A percentile compares a stretch with the other conserved stretches of the same genome.
Conservation (phyloP, 148 eudicot genomes). For the Nyssa sinensis region DNA sequence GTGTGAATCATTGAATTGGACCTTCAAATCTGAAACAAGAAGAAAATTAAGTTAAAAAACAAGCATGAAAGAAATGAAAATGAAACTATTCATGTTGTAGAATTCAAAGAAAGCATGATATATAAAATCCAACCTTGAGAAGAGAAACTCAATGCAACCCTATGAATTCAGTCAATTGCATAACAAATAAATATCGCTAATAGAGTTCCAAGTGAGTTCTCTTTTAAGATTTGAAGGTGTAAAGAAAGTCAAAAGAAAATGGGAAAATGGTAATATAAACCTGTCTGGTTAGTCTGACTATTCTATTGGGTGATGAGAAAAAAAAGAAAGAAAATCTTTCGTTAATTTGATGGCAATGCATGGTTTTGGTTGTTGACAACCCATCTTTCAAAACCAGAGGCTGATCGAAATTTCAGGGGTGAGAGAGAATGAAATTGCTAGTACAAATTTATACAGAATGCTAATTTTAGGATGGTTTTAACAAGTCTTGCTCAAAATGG, state of each 20-base stretch:
- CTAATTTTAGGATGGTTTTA: slow-evolving; percentile 15
- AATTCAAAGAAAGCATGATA: not conserved
- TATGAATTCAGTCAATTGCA: no score
- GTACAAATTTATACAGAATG: no score
- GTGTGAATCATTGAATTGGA: no score
- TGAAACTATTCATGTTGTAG: not conserved
- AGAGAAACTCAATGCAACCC: slow-evolving; percentile 10
- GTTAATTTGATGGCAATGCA: slow-evolving; percentile 31
- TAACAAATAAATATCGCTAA: no score
- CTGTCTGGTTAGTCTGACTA: not conserved
- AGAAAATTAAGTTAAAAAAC: not conserved
- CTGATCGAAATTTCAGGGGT: slow-evolving; percentile 35
- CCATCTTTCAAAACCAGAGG: slow-evolving; percentile 31
- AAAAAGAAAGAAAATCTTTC: slow-evolving; percentile 29
- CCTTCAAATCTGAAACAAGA: slow-evolving; percentile 19
- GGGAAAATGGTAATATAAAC: not conserved
- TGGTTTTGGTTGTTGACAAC: slow-evolving; percentile 24
- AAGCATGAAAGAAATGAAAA: not conserved
- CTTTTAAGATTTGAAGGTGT: slow-evolving; percentile 22
- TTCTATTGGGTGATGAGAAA: no score
- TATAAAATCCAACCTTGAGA: slow-evolving; percentile 14
- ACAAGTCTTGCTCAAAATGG: not conserved
- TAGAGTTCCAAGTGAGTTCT: not conserved
- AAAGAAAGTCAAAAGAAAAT: not conserved
- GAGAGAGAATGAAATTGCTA: slow-evolving; percentile 1